Percentiles rank a stretch among this genome's conserved stretches.
phyloP scores from a whole-genome alignment of 345 rosid genomes.

The Eucalyptus tenuipes region DNA sequence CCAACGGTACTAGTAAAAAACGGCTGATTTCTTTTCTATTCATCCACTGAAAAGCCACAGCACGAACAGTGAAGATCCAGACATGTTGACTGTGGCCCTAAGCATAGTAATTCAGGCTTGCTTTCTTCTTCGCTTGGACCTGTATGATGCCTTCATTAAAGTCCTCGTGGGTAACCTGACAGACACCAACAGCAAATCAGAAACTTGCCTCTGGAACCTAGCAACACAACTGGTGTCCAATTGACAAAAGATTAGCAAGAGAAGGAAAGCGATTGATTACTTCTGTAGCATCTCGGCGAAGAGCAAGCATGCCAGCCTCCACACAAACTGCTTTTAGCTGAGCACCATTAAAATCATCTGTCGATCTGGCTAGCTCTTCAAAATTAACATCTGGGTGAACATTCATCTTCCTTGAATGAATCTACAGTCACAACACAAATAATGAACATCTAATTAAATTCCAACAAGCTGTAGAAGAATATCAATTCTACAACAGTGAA shows the following conservation, averaged over 20 bases:
- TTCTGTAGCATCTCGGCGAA: slow-evolving; percentile 98
- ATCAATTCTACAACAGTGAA: not conserved
- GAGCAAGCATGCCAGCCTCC: slow-evolving; percentile 99
- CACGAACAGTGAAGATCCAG: not conserved
- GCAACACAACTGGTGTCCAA: not conserved
- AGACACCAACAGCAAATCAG: not conserved
- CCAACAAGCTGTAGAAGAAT: not conserved
- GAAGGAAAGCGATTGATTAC: slow-evolving; percentile 11
- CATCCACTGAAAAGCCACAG: not conserved
- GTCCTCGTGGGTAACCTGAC: slow-evolving; percentile 94
- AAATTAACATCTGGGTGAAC: slow-evolving; percentile 95
- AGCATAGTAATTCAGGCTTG: slow-evolving; percentile 95
- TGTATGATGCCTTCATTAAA: slow-evolving; percentile 98
- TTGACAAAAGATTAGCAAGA: not conserved
- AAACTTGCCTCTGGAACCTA: not conserved
- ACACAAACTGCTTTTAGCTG: slow-evolving; percentile 98
- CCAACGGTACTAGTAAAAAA: not conserved
- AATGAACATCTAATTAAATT: not conserved
- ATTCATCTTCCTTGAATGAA: slow-evolving; percentile 99
- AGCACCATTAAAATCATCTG: slow-evolving; percentile 98
- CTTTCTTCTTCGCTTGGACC: slow-evolving; percentile 99
- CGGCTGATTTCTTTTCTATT: not conserved
- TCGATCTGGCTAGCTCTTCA: slow-evolving; percentile 97
- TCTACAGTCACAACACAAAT: slow-evolving; percentile 20
- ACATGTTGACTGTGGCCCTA: not conserved